These are phyloP conservation scores for Cupressus sempervirens DNA, from an alignment of 75 land plant species.

Conservation along the genomic window DNA sequence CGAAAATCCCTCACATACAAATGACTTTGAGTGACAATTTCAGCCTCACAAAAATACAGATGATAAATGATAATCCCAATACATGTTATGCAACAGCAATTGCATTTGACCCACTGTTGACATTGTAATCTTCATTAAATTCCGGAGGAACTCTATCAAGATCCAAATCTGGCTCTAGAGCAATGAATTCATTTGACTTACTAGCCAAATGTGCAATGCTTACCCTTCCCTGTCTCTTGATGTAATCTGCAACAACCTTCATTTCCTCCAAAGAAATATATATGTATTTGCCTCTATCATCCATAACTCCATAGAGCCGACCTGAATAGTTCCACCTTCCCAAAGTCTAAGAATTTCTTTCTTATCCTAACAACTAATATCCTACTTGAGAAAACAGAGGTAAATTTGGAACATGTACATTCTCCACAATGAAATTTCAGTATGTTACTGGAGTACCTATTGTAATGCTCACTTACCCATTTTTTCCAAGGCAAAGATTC, in stretches of 20 bases:
- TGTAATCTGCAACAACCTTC: slow-evolving; percentile 96
- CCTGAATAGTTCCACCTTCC: slow-evolving; percentile 32
- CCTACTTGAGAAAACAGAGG: neutral
- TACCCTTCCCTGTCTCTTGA: slow-evolving; percentile 85
- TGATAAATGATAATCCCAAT: neutral
- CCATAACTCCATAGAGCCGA: slow-evolving; percentile 96
- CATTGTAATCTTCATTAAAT: neutral
- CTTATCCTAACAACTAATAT: neutral
- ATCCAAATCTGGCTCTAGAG: slow-evolving; percentile 75
- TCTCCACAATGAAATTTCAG: neutral
- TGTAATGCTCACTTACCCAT: slow-evolving; percentile 46
- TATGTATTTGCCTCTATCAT: slow-evolving; percentile 95
- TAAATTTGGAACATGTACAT: neutral
- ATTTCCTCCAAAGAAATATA: slow-evolving; percentile 95
- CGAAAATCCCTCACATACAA: neutral
- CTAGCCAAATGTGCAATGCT: slow-evolving; percentile 95
- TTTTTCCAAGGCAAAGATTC: slow-evolving; percentile 75
- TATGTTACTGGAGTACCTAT: neutral
- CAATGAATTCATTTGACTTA: slow-evolving; percentile 95
- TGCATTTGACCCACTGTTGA: slow-evolving; percentile 18
- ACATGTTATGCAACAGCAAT: slow-evolving; percentile 20
- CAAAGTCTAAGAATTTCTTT: neutral
- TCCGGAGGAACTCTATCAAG: slow-evolving; percentile 22
- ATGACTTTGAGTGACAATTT: neutral
- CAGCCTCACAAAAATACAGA: neutral